A percentile compares a stretch with the other conserved stretches of the same genome.
Evolutionary conservation across 306 rosid species (phyloP).

Genomic region (Luffa aegyptiaca): DNA sequence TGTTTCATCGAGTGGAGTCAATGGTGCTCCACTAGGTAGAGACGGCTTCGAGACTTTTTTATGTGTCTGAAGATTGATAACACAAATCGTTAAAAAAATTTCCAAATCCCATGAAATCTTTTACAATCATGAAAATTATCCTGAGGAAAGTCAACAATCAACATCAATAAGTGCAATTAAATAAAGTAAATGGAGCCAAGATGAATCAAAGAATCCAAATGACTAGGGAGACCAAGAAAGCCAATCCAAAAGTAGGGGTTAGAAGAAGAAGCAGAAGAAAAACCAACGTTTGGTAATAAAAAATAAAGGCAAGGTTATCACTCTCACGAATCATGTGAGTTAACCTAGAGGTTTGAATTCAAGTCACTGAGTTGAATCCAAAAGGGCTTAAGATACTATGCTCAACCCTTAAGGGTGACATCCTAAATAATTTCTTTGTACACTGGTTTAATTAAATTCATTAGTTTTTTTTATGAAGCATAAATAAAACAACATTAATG

Average conservation of each 20-base stretch:
- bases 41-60: constrained; percentile 35
- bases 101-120: not conserved
- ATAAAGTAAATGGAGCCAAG: not conserved
- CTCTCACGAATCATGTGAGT: not conserved
- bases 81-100: not conserved
- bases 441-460: not conserved
- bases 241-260: not conserved
- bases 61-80: constrained; percentile 48
- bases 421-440: not conserved
- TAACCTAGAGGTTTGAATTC: not conserved
- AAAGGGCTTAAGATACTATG: not conserved
- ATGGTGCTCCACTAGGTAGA: constrained; percentile 20
- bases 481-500: not conserved
- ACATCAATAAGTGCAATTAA: not conserved
- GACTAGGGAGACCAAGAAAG: not conserved
- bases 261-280: not conserved
- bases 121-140: not conserved
- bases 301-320: not conserved
- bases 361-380: not conserved
- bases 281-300: not conserved
- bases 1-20: constrained; percentile 26
- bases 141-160: not conserved
- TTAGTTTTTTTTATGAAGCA: not conserved
- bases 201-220: not conserved
- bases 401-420: not conserved